A percentile compares a stretch with the other conserved stretches of the same genome.
Evolutionary conservation across 2,329 filamentous ascomycete genomes (phyloP).

Genomic region (Elsinoe fawcettii): DNA sequence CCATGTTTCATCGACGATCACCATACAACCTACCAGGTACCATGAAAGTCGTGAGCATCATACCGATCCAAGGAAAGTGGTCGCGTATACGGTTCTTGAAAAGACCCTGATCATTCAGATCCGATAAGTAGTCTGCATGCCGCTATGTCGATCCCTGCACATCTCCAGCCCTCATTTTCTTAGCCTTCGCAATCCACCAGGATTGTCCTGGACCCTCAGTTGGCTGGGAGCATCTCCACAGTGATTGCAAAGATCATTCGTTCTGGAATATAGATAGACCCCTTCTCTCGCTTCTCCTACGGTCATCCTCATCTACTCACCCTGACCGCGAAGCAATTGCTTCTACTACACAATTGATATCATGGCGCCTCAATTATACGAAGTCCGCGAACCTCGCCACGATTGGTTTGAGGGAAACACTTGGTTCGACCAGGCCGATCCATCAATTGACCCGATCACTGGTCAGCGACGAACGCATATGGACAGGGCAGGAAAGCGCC

Average conservation of each 20-base stretch:
- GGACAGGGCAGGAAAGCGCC: conserved; percentile 8
- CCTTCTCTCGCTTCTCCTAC: neutral
- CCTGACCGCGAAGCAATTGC: neutral
- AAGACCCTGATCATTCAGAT: conserved; percentile 3
- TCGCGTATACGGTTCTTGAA: neutral
- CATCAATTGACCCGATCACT: conserved; percentile 4
- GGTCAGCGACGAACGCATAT: conserved; percentile 5
- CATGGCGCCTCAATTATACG: conserved; percentile 14
- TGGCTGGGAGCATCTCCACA: conserved; percentile 7
- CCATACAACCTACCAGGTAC: conserved; percentile 11
- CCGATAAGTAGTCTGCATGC: conserved; percentile 14
- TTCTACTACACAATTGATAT: neutral
- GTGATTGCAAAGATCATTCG: neutral
- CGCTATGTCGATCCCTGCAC: conserved; percentile 8
- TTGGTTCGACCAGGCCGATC: conserved; percentile 12
- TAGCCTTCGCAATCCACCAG: conserved; percentile 11
- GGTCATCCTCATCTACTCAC: neutral
- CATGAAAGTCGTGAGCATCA: neutral
- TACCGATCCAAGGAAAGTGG: neutral
- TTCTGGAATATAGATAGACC: neutral
- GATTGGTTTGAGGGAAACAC: conserved; percentile 15
- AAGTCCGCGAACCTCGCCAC: conserved; percentile 5
- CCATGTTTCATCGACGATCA: conserved; percentile 14
- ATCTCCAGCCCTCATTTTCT: conserved; percentile 12
- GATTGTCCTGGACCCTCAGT: conserved; percentile 9